A percentile compares a stretch with the other conserved stretches of the same genome.
Conservation (phyloP, 108 stramenopile species). For the Cyclotella distinguenda region DNA sequence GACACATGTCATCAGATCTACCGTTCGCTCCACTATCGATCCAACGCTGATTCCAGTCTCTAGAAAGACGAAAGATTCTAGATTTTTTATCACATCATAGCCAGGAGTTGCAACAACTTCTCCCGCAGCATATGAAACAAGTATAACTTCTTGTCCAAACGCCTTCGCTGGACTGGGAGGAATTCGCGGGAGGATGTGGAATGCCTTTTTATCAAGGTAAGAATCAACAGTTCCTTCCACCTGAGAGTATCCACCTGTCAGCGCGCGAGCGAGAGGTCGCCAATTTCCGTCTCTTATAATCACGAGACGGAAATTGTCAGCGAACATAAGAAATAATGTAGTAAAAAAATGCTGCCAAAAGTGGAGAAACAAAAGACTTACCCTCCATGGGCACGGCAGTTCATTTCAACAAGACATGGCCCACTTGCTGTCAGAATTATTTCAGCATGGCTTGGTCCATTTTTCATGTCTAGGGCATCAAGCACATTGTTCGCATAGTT, state of each 20-base stretch:
- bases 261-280: conserved; percentile 70
- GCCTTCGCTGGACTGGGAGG: conserved; percentile 84
- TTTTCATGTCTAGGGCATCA: conserved; percentile 71
- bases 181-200: conserved; percentile 56
- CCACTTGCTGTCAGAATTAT: conserved; percentile 78
- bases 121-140: conserved; percentile 75
- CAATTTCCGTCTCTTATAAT: conserved; percentile 82
- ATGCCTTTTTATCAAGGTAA: conserved; percentile 69
- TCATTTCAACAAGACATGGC: conserved; percentile 89
- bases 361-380: neutral
- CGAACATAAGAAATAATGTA: too few species aligned
- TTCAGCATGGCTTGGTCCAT: conserved; percentile 75
- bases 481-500: conserved; percentile 77
- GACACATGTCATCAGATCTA: conserved; percentile 84
- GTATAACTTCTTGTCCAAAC: conserved; percentile 83
- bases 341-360: neutral
- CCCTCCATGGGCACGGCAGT: conserved; percentile 87
- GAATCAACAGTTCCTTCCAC: conserved; percentile 84
- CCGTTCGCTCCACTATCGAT: conserved; percentile 73
- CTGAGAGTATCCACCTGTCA: conserved; percentile 85
- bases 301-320: too few species aligned
- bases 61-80: conserved; percentile 76
- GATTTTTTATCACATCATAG: conserved; percentile 73
- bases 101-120: conserved; percentile 75
- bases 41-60: conserved; percentile 79